These are phyloP conservation scores for Isoetes engelmannii DNA, from an alignment of 83 land plant genomes.

Conservation along the genomic window DNA sequence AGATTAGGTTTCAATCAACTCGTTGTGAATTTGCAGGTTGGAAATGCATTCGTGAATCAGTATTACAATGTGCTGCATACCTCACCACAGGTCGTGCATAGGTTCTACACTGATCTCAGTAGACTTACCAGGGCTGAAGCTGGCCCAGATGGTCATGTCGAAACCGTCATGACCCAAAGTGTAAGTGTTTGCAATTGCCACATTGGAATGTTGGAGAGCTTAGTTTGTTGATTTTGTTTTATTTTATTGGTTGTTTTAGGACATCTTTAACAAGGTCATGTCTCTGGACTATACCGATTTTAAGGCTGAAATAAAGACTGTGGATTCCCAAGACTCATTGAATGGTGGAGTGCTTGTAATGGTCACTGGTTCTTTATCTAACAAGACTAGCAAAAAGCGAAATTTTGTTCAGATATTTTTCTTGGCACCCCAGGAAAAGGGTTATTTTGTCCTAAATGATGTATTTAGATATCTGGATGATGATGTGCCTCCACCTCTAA, in stretches of 20 bases:
- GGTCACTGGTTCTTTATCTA: constrained; percentile 68
- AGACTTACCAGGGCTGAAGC: constrained; percentile 36
- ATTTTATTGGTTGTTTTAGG: constrained; percentile 37
- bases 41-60: constrained; percentile 48
- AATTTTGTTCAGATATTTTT: constrained; percentile 55
- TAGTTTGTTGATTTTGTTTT: constrained; percentile 1
- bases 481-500: constrained; percentile 18
- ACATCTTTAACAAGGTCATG: constrained; percentile 51
- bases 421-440: constrained; percentile 55
- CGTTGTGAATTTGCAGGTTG: constrained; percentile 26
- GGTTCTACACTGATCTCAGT: constrained; percentile 48
- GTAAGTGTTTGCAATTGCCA: constrained; percentile 5
- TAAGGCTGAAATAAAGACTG: constrained; percentile 58
- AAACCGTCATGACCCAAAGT: constrained; percentile 28
- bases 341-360: constrained; percentile 57
- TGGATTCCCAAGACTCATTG: constrained; percentile 63
- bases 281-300: constrained; percentile 50
- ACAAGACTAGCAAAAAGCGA: constrained; percentile 31
- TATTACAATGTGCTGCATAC: constrained; percentile 46
- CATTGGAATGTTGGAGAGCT: neutral
- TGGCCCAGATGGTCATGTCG: constrained; percentile 35
- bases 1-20: neutral
- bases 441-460: constrained; percentile 58
- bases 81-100: constrained; percentile 39
- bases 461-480: constrained; percentile 42